Conservation (phyloP, 75 land plant species). For the Azolla pinnata region DNA sequence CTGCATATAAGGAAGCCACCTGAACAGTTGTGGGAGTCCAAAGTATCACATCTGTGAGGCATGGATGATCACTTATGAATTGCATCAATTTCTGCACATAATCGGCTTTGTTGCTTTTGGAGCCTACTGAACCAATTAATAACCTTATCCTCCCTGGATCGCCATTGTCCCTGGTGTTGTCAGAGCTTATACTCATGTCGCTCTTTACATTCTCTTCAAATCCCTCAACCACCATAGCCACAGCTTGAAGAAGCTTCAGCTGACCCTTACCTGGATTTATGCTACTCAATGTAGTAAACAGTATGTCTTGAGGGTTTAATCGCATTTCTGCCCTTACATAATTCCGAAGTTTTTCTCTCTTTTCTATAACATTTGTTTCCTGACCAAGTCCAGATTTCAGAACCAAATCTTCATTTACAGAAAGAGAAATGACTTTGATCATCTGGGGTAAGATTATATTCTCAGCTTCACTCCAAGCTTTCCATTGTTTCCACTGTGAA, state of each 20-base stretch:
- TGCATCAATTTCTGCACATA: constrained; percentile 58
- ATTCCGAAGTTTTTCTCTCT: constrained; percentile 55
- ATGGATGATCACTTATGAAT: constrained; percentile 42
- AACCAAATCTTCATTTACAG: constrained; percentile 83
- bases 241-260: constrained; percentile 67
- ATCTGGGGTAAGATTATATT: constrained; percentile 39
- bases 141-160: constrained; percentile 49
- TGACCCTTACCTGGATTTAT: constrained; percentile 97
- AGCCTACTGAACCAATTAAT: constrained; percentile 91
- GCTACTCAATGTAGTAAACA: constrained; percentile 77
- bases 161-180: no score
- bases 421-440: constrained; percentile 56
- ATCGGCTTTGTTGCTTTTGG: constrained; percentile 79
- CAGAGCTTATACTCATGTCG: not conserved
- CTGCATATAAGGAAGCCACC: constrained; percentile 89
- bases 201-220: not conserved
- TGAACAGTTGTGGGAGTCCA: constrained; percentile 92
- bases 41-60: constrained; percentile 48
- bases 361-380: constrained; percentile 34
- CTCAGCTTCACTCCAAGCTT: constrained; percentile 68
- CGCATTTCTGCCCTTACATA: constrained; percentile 76
- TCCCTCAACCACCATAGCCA: constrained; percentile 38
- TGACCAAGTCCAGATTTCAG: constrained; percentile 69
- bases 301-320: constrained; percentile 58
- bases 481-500: constrained; percentile 71